Percentiles rank a stretch among this genome's conserved stretches.
Evolutionary conservation across 2,329 filamentous ascomycete genomes (phyloP).

Genomic region (Emmonsia crescens): DNA sequence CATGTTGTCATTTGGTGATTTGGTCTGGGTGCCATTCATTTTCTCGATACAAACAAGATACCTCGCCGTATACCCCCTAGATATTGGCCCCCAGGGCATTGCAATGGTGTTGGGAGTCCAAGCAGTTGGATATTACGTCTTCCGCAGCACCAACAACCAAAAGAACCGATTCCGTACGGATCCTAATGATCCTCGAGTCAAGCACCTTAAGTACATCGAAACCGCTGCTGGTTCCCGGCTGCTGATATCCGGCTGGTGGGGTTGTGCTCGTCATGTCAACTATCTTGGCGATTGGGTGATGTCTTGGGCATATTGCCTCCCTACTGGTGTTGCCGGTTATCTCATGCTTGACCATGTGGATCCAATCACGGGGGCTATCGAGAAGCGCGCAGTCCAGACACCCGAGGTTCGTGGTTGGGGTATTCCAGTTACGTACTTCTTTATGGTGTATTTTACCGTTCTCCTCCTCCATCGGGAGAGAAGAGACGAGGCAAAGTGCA

Average conservation of each 20-base stretch:
- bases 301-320: constrained; percentile 13
- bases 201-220: constrained; percentile 74
- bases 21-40: constrained; percentile 85
- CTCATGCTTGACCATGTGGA: constrained; percentile 8
- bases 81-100: constrained; percentile 60
- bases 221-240: constrained; percentile 37
- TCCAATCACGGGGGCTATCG: constrained; percentile 1
- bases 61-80: constrained; percentile 67
- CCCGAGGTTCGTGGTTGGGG: constrained; percentile 11
- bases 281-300: constrained; percentile 16
- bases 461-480: constrained; percentile 16
- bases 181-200: constrained; percentile 66
- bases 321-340: constrained; percentile 14
- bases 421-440: constrained; percentile 15
- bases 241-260: constrained; percentile 14
- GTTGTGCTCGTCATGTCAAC: constrained; percentile 14
- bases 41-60: constrained; percentile 81
- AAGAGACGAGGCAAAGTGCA: constrained; percentile 15
- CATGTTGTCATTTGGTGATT: constrained; percentile 88
- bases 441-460: constrained; percentile 14
- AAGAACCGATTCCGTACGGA: constrained; percentile 91
- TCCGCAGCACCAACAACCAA: constrained; percentile 86
- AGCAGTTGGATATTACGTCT: constrained; percentile 70
- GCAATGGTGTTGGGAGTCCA: constrained; percentile 57
- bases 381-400: constrained; percentile 7